A percentile compares a stretch with the other conserved stretches of the same genome.
These are phyloP conservation scores for Amphirosellinia nigrospora DNA, from an alignment of 495 filamentous ascomycete genomes.

Conservation along the genomic window DNA sequence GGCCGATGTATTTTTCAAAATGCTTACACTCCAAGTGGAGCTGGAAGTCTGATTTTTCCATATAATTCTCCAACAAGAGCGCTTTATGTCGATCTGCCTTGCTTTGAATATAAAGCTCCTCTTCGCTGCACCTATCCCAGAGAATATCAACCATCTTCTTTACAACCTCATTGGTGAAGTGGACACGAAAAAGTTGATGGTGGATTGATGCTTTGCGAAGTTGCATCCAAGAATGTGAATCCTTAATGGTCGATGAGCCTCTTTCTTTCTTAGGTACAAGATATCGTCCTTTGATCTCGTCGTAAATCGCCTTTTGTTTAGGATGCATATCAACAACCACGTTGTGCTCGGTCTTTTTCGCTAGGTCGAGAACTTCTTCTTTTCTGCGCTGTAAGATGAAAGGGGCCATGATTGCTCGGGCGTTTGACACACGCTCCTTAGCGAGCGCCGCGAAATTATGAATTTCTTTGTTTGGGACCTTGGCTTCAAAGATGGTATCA, in stretches of 20 bases:
- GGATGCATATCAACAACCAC: slow-evolving; percentile 79
- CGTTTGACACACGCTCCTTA: slow-evolving; percentile 80
- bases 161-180: slow-evolving; percentile 76
- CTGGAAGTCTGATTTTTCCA: slow-evolving; percentile 70
- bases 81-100: slow-evolving; percentile 69
- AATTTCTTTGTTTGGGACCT: slow-evolving; percentile 78
- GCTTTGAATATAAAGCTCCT: slow-evolving; percentile 50
- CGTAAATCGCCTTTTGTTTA: slow-evolving; percentile 73
- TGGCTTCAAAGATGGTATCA: slow-evolving; percentile 84
- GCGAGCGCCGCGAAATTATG: slow-evolving; percentile 80
- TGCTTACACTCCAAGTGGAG: slow-evolving; percentile 79
- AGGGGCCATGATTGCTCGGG: slow-evolving; percentile 90
- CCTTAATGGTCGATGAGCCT: slow-evolving; percentile 35
- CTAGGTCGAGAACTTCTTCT: slow-evolving; percentile 89
- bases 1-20: slow-evolving; percentile 69
- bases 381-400: slow-evolving; percentile 95
- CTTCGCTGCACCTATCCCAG: slow-evolving; percentile 58
- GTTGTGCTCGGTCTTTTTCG: slow-evolving; percentile 77
- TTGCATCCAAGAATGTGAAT: slow-evolving; percentile 84
- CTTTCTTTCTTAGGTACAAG: slow-evolving; percentile 40
- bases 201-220: slow-evolving; percentile 93
- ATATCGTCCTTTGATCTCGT: slow-evolving; percentile 50
- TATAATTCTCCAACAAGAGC: slow-evolving; percentile 73
- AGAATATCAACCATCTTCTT: slow-evolving; percentile 78
- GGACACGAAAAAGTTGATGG: slow-evolving; percentile 80